Conservation (phyloP, 1,284 basidiomycete genomes). For the Apiotrichum gracile region DNA sequence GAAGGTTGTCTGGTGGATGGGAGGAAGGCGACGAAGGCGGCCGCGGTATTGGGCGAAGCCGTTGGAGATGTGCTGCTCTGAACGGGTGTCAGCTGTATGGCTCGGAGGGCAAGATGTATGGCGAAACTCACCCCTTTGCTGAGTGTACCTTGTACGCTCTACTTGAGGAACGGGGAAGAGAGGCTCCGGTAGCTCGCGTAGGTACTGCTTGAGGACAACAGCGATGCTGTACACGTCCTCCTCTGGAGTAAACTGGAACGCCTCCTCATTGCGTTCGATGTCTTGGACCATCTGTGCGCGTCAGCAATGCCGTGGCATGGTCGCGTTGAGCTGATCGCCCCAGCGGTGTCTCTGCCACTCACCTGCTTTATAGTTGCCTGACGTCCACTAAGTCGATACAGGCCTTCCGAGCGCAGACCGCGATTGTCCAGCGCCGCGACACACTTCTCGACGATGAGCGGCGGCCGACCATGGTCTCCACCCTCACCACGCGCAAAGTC, state of each 20-base stretch:
- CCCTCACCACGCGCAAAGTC: constrained; percentile 72
- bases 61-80: constrained; percentile 64
- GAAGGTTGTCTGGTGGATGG: constrained; percentile 83
- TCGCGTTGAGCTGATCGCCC: too few relatives aligned
- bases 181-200: constrained; percentile 87
- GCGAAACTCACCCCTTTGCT: constrained; percentile 58
- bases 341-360: too few relatives aligned
- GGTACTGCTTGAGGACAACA: constrained; percentile 77
- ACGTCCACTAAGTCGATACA: constrained; percentile 57
- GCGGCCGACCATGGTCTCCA: constrained; percentile 57
- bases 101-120: not conserved
- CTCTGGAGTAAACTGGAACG: constrained; percentile 67
- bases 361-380: constrained; percentile 78
- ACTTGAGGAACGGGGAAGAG: constrained; percentile 79
- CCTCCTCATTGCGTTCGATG: constrained; percentile 82
- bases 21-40: constrained; percentile 75
- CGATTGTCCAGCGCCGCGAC: constrained; percentile 75
- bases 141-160: constrained; percentile 77
- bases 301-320: too few relatives aligned
- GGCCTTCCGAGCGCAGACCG: constrained; percentile 72
- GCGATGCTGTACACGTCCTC: constrained; percentile 88
- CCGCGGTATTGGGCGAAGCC: constrained; percentile 67
- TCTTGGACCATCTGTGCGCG: constrained; percentile 66
- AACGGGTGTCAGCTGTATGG: not conserved
- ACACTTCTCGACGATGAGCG: constrained; percentile 77